phyloP scores from a whole-genome alignment of 2,329 filamentous ascomycete genomes.

The Diplodia scrobiculata region DNA sequence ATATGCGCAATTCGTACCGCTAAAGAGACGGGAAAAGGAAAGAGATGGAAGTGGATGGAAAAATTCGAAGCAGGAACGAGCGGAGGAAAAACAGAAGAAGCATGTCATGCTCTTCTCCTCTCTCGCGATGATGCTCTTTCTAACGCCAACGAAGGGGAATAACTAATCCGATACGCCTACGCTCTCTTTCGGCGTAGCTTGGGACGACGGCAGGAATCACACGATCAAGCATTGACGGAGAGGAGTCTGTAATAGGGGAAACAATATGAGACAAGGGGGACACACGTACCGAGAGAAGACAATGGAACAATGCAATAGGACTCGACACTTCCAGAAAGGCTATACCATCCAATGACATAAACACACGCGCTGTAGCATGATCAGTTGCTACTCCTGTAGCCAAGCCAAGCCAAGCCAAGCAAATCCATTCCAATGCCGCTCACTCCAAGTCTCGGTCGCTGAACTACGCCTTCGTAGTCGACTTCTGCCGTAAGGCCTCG shows the following conservation, averaged over 20 bases:
- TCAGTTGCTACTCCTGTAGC: background rate
- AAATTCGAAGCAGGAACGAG: background rate
- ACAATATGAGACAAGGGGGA: background rate
- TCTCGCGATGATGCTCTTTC: background rate
- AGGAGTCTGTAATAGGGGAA: background rate
- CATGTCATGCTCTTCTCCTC: background rate
- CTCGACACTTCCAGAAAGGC: background rate
- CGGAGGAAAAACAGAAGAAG: background rate
- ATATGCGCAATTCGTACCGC: background rate
- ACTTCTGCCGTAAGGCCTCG: conserved; percentile 40
- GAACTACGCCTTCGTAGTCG: conserved; percentile 7
- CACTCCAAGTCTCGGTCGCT: background rate
- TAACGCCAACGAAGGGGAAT: background rate
- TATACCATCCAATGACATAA: conserved; percentile 1
- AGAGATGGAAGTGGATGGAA: background rate
- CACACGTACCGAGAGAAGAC: conserved; percentile 13
- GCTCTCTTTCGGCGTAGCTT: background rate
- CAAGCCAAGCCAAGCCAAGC: background rate
- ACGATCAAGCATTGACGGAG: background rate
- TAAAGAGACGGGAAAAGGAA: background rate
- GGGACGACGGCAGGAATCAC: background rate
- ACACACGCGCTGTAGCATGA: background rate
- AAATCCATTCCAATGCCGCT: background rate
- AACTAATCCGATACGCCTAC: background rate
- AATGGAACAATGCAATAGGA: background rate